These are phyloP conservation scores for Lanmaoa rubissima DNA, from an alignment of 768 basidiomycete species.

Conservation along the genomic window DNA sequence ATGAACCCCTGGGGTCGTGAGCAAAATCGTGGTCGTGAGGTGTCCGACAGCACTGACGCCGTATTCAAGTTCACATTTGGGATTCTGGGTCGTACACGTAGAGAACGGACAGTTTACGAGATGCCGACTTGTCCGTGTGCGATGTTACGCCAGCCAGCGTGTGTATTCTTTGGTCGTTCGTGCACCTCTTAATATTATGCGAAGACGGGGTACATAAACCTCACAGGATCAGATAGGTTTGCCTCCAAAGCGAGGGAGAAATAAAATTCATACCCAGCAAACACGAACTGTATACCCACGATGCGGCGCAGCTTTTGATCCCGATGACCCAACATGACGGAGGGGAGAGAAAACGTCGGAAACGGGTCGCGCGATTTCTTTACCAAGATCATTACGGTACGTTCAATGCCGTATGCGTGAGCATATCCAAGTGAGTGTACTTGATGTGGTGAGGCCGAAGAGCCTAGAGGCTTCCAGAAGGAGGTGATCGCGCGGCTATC, in stretches of 20 bases:
- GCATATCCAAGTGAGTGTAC: background rate
- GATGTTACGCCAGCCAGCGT: background rate
- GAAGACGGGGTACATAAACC: background rate
- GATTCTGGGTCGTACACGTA: background rate
- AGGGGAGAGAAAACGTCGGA: background rate
- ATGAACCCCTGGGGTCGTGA: slow-evolving; percentile 1
- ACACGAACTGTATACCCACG: background rate
- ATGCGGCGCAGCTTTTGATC: background rate
- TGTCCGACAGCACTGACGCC: background rate
- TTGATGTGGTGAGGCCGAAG: background rate
- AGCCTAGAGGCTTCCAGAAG: slow-evolving; percentile 4
- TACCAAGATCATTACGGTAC: slow-evolving; percentile 5
- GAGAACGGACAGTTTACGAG: background rate
- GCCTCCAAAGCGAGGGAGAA: background rate
- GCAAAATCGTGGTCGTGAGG: no score
- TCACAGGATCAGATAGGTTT: background rate
- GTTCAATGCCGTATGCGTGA: slow-evolving; percentile 9
- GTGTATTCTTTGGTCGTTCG: background rate
- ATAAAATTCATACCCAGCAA: background rate
- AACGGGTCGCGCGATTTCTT: slow-evolving; percentile 7
- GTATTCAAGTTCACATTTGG: background rate
- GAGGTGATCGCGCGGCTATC: slow-evolving; percentile 19
- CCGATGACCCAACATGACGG: background rate
- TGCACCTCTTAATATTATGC: background rate
- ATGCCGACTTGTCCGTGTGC: background rate